Conservation (phyloP, 441 rosid species). For the Pelargonium myrrhifolium region DNA sequence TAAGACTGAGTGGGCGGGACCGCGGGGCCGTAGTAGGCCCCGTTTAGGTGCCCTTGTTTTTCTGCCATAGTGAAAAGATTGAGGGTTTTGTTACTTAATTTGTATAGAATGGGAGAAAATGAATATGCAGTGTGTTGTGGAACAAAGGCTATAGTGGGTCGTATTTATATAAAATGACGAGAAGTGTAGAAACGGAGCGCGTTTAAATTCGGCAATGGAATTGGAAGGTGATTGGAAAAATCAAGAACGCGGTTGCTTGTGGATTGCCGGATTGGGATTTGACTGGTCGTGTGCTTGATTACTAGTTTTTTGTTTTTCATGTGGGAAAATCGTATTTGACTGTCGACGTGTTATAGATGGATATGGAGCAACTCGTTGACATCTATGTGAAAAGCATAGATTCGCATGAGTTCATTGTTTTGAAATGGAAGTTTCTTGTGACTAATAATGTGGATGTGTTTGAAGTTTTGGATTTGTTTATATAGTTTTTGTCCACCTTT, state of each 20-base stretch:
- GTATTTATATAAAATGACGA: background rate
- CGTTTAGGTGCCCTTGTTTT: background rate
- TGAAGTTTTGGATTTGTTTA: too few species aligned
- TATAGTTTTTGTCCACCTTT: too few species aligned
- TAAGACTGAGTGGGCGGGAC: background rate
- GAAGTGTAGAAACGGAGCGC: background rate
- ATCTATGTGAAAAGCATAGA: too few species aligned
- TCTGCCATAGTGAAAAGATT: too few species aligned
- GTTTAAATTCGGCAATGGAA: background rate
- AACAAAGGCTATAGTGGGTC: too few species aligned
- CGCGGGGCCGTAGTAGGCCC: background rate
- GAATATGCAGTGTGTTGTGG: background rate
- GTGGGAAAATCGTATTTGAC: slow-evolving; percentile 37
- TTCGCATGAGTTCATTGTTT: too few species aligned
- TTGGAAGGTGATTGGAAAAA: background rate
- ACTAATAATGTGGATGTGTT: too few species aligned
- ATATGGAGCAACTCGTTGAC: too few species aligned
- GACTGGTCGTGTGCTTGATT: background rate
- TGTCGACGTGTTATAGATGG: too few species aligned
- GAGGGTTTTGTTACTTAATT: too few species aligned
- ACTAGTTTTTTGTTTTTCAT: slow-evolving; percentile 21
- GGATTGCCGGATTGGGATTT: background rate
- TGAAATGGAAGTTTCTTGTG: too few species aligned
- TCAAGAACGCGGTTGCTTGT: background rate
- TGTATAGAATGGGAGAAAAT: background rate